Conservation (phyloP, 2,329 filamentous ascomycete species). For the Neocucurbitaria cava region DNA sequence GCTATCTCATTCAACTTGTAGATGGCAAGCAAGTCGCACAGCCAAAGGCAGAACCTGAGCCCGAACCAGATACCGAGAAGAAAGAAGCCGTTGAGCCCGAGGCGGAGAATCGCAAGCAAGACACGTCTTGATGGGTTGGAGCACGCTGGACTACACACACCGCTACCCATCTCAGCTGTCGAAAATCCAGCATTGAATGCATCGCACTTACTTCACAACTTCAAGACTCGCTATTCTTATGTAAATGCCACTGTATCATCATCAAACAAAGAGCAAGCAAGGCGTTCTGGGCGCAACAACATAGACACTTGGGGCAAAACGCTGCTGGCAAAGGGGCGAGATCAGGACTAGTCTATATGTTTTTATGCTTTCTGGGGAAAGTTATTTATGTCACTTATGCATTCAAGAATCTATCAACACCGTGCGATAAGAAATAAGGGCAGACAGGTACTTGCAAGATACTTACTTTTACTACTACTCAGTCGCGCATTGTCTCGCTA, state of each 20-base stretch:
- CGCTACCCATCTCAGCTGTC: no score
- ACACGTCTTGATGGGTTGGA: slow-evolving; percentile 2
- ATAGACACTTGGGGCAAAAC: neutral
- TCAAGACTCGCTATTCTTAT: neutral
- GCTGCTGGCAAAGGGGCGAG: neutral
- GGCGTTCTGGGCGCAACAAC: slow-evolving; percentile 8
- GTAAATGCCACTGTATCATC: slow-evolving; percentile 9
- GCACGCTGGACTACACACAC: no score
- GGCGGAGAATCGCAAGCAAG: neutral
- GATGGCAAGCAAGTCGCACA: slow-evolving; percentile 60
- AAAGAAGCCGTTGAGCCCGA: neutral
- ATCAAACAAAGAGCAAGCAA: slow-evolving; percentile 16
- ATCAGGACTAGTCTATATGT: neutral
- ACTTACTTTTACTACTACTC: no score
- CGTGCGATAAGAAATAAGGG: no score
- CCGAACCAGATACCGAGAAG: slow-evolving; percentile 4
- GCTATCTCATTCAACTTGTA: slow-evolving; percentile 70
- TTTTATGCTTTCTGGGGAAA: neutral
- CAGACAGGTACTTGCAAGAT: no score
- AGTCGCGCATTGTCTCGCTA: no score
- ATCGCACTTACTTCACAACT: no score
- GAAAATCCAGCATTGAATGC: no score
- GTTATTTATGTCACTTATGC: no score
- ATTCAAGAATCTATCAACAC: no score
- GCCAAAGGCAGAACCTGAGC: slow-evolving; percentile 11